Base-by-base conservation (phyloP, 176 grass and related monocot species). In the Phoenix dactylifera region DNA sequence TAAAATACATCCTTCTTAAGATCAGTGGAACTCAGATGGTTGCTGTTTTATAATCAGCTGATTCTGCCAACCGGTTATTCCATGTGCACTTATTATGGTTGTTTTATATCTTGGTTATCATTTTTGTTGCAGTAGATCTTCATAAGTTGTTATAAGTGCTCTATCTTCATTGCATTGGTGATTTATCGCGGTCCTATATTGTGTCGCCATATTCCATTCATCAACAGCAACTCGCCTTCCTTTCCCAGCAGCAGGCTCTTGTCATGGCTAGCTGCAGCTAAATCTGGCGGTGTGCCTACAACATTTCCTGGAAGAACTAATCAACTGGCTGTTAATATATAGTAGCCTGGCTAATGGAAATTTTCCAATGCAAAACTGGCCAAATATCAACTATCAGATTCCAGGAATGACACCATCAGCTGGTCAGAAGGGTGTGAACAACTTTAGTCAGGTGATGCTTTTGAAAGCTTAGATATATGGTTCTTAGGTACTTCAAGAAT, bases 231-330 rank as follows among this genome's bases (percentile, higher is more conserved):
- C 77, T 98, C 57, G 88, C 84, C 15, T 83, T 85, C 70, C 77
- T 98, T 68, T 71, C 82, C 19, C 88, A 98, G 60, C 93, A 98
- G 63, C 88, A 98, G 82, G 93, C 93, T 83, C 58, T 97, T 73
- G 67, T 98, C 57, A 66, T 86, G 78, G 84, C n/a, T n/a, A n/a
- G n/a, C 93, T 64, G 81, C 81, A 69, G 85, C 89, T 50, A 92
- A 89, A 83, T 74, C 92, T 71, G 83, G 83, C 64, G 78, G 72
- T 75, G 59, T 62, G n/a, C 68, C 78, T 57, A 75, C 81, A 60
- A 62, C 77, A 58, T 35, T 71, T 63, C 18, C 75, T 2, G 77
- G 68, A 15, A 84, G 22, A 67, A 54, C 71, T 44, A 76, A 67
- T 87, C 68, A 79, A 73, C 74, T 74, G 79, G 81, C 54, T 60